Evolutionary conservation across 2,329 filamentous ascomycete genomes (phyloP).

Genomic region (Penicillium sp.): DNA sequence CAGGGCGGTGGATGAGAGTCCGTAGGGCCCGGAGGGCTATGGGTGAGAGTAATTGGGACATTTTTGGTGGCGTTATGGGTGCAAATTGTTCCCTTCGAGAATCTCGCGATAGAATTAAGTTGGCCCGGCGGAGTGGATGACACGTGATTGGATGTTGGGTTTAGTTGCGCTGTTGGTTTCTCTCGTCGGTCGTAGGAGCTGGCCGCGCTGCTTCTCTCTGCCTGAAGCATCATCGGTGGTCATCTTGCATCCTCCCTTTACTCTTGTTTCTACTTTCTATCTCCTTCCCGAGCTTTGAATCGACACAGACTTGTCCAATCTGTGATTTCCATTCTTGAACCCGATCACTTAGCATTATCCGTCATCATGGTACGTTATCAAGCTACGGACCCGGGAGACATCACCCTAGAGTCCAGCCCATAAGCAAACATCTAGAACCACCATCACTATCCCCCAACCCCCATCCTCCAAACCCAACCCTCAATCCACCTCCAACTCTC

Average conservation of each 20-base stretch:
- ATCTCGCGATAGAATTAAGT: conserved; percentile 15
- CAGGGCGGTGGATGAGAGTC: conserved; percentile 31
- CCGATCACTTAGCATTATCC: neutral
- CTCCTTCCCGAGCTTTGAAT: conserved; percentile 3
- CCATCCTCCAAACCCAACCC: neutral
- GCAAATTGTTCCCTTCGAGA: neutral
- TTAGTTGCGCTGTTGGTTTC: conserved; percentile 24
- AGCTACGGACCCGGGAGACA: conserved; percentile 15
- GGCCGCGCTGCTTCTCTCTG: conserved; percentile 33
- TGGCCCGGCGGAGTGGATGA: neutral
- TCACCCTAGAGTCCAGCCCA: conserved; percentile 7
- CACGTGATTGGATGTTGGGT: conserved; percentile 23
- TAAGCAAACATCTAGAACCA: conserved; percentile 10
- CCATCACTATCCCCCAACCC: neutral
- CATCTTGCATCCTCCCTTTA: conserved; percentile 18
- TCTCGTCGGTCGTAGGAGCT: conserved; percentile 34
- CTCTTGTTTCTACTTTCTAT: conserved; percentile 6
- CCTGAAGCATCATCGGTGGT: conserved; percentile 19
- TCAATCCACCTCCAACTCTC: neutral
- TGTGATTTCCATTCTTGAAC: neutral
- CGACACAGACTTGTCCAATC: neutral
- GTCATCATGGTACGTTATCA: conserved; percentile 33
- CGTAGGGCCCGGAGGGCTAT: conserved; percentile 37
- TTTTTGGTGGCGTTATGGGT: conserved; percentile 16
- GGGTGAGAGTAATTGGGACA: conserved; percentile 36